phyloP scores from a whole-genome alignment of 2,329 filamentous ascomycete genomes.

The Trichophyton equinum region DNA sequence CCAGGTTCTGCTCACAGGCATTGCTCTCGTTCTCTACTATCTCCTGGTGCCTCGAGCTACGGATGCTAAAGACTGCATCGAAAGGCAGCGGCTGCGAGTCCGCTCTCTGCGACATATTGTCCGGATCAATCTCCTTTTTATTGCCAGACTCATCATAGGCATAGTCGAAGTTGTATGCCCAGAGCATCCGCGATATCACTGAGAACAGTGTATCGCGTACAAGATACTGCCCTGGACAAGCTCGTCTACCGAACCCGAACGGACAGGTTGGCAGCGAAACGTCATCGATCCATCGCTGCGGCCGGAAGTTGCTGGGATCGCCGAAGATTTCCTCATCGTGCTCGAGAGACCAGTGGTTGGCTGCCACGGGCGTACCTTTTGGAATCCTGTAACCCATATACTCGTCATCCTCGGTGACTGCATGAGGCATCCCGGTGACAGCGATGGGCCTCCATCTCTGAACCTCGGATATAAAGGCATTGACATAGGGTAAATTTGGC shows the following conservation, averaged over 20 bases:
- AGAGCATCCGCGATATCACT: constrained; percentile 46
- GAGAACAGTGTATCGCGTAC: constrained; percentile 34
- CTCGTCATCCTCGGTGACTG: constrained; percentile 34
- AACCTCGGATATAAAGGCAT: constrained; percentile 29
- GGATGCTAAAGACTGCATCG: constrained; percentile 18
- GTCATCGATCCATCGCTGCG: constrained; percentile 27
- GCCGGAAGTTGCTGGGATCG: constrained; percentile 29
- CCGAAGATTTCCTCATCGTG: constrained; percentile 28
- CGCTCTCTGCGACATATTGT: constrained; percentile 12
- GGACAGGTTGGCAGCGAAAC: constrained; percentile 43
- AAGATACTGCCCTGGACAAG: constrained; percentile 29
- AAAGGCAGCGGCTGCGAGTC: constrained; percentile 15
- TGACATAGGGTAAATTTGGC: constrained; percentile 25
- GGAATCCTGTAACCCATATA: constrained; percentile 40
- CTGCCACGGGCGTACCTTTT: constrained; percentile 34
- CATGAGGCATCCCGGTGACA: constrained; percentile 36
- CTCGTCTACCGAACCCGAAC: constrained; percentile 45
- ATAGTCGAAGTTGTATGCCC: constrained; percentile 20
- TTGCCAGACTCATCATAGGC: constrained; percentile 16
- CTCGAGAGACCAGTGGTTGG: constrained; percentile 34
- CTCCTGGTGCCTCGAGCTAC: constrained; percentile 14
- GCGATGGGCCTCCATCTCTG: constrained; percentile 30
- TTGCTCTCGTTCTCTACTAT: constrained; percentile 17
- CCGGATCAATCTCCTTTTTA: constrained; percentile 15
- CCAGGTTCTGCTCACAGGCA: constrained; percentile 13